Conservation (phyloP, 306 rosid genomes). For the Begonia peltatifolia region DNA sequence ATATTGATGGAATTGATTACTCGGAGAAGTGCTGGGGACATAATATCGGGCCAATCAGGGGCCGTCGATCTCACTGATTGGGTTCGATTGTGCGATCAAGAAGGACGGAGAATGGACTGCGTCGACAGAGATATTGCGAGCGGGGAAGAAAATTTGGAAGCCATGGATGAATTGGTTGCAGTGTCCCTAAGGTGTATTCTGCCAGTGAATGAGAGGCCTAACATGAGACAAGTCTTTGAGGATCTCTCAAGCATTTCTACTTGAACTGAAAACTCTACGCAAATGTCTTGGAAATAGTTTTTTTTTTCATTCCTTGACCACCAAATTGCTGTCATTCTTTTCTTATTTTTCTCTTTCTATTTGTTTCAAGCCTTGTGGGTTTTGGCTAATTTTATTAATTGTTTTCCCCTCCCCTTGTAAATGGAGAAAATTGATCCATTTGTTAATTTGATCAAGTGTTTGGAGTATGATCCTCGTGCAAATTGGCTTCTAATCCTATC, state of each 20-base stretch:
- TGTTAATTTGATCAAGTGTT: slow-evolving; percentile 20
- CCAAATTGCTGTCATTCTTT: slow-evolving; percentile 12
- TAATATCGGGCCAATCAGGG: slow-evolving; percentile 86
- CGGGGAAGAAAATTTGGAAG: slow-evolving; percentile 65
- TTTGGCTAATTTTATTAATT: slow-evolving; percentile 53
- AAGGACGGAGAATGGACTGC: slow-evolving; percentile 93
- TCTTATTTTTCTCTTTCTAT: slow-evolving; percentile 28
- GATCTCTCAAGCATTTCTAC: slow-evolving; percentile 60
- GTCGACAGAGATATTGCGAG: slow-evolving; percentile 84
- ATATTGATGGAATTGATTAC: slow-evolving; percentile 85
- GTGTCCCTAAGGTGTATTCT: slow-evolving; percentile 84
- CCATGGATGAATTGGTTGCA: slow-evolving; percentile 74
- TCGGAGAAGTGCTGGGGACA: slow-evolving; percentile 92
- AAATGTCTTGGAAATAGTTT: slow-evolving; percentile 62
- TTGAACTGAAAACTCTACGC: slow-evolving; percentile 58
- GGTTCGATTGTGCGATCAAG: slow-evolving; percentile 88
- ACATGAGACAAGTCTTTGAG: slow-evolving; percentile 92
- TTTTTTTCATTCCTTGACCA: slow-evolving; percentile 65
- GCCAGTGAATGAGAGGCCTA: slow-evolving; percentile 99
- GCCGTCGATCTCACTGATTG: slow-evolving; percentile 98
- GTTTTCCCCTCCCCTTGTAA: slow-evolving; percentile 60
- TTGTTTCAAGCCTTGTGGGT: slow-evolving; percentile 47
- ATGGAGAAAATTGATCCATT: slow-evolving; percentile 57
- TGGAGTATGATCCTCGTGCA: slow-evolving; percentile 44
- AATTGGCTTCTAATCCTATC: slow-evolving; percentile 13